These are phyloP conservation scores for Saccharomyces hybrid DNA, from an alignment of 1,139 yeast genomes.

Conservation along the genomic window DNA sequence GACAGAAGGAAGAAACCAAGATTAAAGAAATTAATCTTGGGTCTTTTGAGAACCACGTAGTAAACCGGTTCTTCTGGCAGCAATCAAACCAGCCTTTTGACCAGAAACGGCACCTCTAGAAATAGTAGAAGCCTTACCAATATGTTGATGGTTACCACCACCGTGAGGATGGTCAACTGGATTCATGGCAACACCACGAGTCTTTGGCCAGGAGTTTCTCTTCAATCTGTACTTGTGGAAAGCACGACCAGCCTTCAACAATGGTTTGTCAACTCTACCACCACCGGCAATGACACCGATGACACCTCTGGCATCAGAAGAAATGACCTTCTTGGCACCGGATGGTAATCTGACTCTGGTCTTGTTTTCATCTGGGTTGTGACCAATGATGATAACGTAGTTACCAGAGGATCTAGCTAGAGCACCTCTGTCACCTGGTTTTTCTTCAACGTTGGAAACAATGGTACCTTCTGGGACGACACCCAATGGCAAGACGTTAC, in stretches of 20 bases:
- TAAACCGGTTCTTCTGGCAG: conserved; percentile 99
- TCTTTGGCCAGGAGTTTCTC: conserved; percentile 99
- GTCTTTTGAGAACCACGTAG: conserved; percentile 62
- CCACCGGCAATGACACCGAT: conserved; percentile 99
- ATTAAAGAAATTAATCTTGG: conserved; percentile 8
- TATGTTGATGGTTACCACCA: conserved; percentile 99
- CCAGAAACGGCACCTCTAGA: conserved; percentile 99
- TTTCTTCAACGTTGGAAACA: conserved; percentile 96
- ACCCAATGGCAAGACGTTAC: conserved; percentile 95
- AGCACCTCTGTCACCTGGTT: conserved; percentile 99
- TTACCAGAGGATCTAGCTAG: conserved; percentile 98
- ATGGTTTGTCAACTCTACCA: conserved; percentile 99
- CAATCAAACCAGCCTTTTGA: conserved; percentile 99
- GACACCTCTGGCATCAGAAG: conserved; percentile 97
- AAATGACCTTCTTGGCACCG: conserved; percentile 94
- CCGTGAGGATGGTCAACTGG: conserved; percentile 99
- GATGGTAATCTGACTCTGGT: conserved; percentile 99
- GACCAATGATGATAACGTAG: conserved; percentile 97
- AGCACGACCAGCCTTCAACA: conserved; percentile 99
- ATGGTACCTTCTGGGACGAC: conserved; percentile 99
- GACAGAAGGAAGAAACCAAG: conserved; percentile 10
- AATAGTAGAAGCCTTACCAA: conserved; percentile 99
- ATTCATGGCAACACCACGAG: conserved; percentile 99
- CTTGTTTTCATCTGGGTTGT: conserved; percentile 98
- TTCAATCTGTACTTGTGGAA: conserved; percentile 98